Percentiles rank a stretch among this genome's conserved stretches.
These are phyloP conservation scores for Wickerhamomyces ciferrii DNA, from an alignment of 805 yeast genomes.

Conservation along the genomic window DNA sequence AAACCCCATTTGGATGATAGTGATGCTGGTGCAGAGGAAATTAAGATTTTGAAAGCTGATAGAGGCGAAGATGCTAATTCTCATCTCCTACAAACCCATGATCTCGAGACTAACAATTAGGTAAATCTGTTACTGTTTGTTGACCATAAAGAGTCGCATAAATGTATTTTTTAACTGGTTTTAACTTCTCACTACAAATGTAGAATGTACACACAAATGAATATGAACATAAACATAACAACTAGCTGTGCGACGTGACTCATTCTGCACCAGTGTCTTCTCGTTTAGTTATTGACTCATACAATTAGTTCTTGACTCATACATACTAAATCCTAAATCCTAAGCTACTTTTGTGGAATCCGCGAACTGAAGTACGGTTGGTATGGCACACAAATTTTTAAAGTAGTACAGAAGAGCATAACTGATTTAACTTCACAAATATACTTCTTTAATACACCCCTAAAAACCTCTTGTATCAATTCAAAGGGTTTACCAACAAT, in stretches of 20 bases:
- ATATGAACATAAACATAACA: no score
- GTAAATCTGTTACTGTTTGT: not conserved
- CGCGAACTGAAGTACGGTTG: not conserved
- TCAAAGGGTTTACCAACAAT: no score
- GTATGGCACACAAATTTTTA: not conserved
- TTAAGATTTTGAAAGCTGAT: slow-evolving; percentile 13
- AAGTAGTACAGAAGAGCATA: not conserved
- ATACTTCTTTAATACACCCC: not conserved
- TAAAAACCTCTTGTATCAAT: no score
- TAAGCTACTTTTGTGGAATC: slow-evolving; percentile 1
- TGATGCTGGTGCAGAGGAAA: slow-evolving; percentile 27
- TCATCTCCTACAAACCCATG: slow-evolving; percentile 1
- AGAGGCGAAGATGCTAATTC: slow-evolving; percentile 8
- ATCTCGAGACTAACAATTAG: not conserved
- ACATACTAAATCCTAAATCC: no score
- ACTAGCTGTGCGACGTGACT: no score
- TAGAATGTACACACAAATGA: no score
- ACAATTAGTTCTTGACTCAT: not conserved
- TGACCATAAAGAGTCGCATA: no score
- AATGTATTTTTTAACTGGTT: no score
- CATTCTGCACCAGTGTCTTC: no score
- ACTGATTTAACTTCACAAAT: no score
- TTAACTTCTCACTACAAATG: no score
- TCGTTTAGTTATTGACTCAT: not conserved
- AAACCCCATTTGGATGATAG: slow-evolving; percentile 36